Evolutionary conservation across 2,329 filamentous ascomycete genomes (phyloP), one percentile per base, ranked within the genome.

Genomic region (Seiridium cupressi): DNA sequence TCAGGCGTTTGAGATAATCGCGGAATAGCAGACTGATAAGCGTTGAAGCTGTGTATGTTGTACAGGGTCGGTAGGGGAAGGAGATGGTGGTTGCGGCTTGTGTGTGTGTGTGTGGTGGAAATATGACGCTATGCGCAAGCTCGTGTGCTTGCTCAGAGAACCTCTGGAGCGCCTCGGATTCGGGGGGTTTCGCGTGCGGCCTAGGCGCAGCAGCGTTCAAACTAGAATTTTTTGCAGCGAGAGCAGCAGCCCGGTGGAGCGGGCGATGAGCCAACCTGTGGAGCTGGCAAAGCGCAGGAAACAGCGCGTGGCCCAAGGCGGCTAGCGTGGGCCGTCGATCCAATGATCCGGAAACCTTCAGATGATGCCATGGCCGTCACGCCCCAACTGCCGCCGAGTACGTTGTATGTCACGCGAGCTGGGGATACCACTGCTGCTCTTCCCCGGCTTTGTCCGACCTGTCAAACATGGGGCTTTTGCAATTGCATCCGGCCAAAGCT

Each of bases 381-480:
- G 13, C 13, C 38, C 38, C 18, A 26, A 42, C 38, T 42, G 13
- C 38, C 46, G 46, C 46, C 46, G 46, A 48, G 42, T 9, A n/a
- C 42, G 9, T n/a, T 44, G 10, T n/a, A 18, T 8, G 31, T 48
- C 46, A 48, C 46, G 46, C 46, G 46, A 48, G 46, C 46, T 18
- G 8, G 51, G 6, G 32, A 11, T 42, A 34, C 36, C 51, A 40
- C 51, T 54, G 6, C 13, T 8, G 10, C 13, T 51, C 1, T 55
- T 13, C 53, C 53, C 53, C 53, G 53, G 53, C 53, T 55, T 55
- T 55, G 53, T 55, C 53, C 53, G 53, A 42, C 53, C 35, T 44
- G 38, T 55, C 53, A 44, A 26, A 8, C 46, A n/a, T 7, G 13
- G 26, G 26, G 46, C 8, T 31, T 44, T 26, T 55, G 26, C 47